Evolutionary conservation across 1,139 yeast genomes (phyloP).

Genomic region (Debaryomyces singareniensis): DNA sequence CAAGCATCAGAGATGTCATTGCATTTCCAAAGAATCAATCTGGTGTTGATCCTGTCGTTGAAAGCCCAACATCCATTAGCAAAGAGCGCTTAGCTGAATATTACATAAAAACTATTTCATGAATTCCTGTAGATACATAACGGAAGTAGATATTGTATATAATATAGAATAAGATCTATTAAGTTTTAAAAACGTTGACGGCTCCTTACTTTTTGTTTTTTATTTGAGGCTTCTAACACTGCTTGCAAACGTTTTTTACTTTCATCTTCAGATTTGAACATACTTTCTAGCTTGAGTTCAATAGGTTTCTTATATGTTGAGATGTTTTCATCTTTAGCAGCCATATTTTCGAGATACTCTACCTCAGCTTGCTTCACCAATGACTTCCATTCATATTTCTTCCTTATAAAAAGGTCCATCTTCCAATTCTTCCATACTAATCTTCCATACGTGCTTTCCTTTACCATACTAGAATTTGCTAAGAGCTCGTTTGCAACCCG

Average conservation of each 20-base stretch:
- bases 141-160: too few relatives aligned
- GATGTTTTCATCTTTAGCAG: conserved; percentile 10
- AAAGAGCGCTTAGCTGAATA: conserved; percentile 45
- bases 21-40: conserved; percentile 93
- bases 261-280: conserved; percentile 15
- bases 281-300: conserved; percentile 37
- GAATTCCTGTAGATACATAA: conserved; percentile 5
- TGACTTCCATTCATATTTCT: conserved; percentile 78
- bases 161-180: conserved; percentile 3
- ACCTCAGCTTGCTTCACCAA: conserved; percentile 66
- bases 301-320: conserved; percentile 30
- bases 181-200: conserved; percentile 14
- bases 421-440: conserved; percentile 95
- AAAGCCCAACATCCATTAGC: conserved; percentile 68
- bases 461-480: conserved; percentile 59
- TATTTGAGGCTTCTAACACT: conserved; percentile 4
- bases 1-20: conserved; percentile 83
- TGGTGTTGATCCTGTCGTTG: conserved; percentile 84
- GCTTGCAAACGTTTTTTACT: background rate
- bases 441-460: conserved; percentile 81
- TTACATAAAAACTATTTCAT: conserved; percentile 22
- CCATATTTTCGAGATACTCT: conserved; percentile 27
- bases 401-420: conserved; percentile 69
- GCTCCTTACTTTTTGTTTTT: conserved; percentile 23
- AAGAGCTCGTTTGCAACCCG: conserved; percentile 68